Conservation (phyloP, 768 basidiomycete species). For the Cystofilobasidium bisporidii region DNA sequence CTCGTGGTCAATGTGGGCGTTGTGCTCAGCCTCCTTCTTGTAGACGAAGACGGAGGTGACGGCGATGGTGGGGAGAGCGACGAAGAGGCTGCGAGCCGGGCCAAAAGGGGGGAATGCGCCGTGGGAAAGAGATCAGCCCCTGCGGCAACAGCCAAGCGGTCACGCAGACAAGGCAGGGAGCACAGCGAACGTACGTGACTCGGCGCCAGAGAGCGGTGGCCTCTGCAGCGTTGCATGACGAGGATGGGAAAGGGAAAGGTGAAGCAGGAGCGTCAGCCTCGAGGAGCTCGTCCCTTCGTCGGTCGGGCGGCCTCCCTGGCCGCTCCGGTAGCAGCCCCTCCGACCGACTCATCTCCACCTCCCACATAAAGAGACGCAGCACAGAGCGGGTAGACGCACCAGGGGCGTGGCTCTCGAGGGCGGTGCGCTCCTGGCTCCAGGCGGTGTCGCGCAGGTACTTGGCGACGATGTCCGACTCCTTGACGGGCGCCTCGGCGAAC, state of each 20-base stretch:
- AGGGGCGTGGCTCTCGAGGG: slow-evolving; percentile 24
- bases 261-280: neutral
- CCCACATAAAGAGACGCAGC: too few species aligned
- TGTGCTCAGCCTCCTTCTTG: slow-evolving; percentile 26
- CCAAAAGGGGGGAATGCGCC: too few species aligned
- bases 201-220: slow-evolving; percentile 29
- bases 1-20: slow-evolving; percentile 25
- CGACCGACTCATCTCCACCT: too few species aligned
- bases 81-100: slow-evolving; percentile 18
- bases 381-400: too few species aligned
- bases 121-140: too few species aligned
- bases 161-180: neutral
- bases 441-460: slow-evolving; percentile 11
- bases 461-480: slow-evolving; percentile 17
- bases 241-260: neutral
- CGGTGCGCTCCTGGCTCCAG: slow-evolving; percentile 14
- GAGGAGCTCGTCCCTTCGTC: too few species aligned
- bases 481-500: slow-evolving; percentile 8
- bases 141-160: neutral
- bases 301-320: too few species aligned
- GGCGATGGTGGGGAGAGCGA: slow-evolving; percentile 20
- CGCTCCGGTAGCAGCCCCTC: too few species aligned
- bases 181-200: slow-evolving; percentile 22
- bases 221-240: slow-evolving; percentile 3
- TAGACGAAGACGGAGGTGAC: slow-evolving; percentile 14